Percentiles rank a stretch among this genome's conserved stretches.
Conservation (phyloP, 495 filamentous ascomycete genomes). For the Penicillium flavigenum region DNA sequence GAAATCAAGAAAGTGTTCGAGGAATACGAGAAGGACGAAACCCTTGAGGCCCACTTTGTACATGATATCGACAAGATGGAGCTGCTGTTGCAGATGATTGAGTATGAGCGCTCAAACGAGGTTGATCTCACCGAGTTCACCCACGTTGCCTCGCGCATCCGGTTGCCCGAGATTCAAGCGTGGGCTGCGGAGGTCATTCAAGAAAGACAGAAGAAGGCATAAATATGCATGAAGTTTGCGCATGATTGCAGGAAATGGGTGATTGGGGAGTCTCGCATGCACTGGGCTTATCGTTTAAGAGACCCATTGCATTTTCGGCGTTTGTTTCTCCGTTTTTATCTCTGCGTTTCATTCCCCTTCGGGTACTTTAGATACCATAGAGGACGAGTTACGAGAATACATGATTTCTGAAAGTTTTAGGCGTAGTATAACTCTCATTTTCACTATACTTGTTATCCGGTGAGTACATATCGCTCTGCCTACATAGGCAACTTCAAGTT, state of each 20-base stretch:
- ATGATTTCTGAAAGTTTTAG: slow-evolving; percentile 23
- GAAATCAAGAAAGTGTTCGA: slow-evolving; percentile 79
- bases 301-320: slow-evolving; percentile 17
- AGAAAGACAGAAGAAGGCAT: slow-evolving; percentile 62
- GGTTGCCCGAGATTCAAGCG: slow-evolving; percentile 69
- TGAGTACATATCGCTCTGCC: too few species aligned
- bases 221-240: neutral
- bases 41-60: slow-evolving; percentile 81
- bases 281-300: neutral
- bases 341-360: slow-evolving; percentile 11
- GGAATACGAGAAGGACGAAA: slow-evolving; percentile 87
- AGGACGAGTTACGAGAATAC: slow-evolving; percentile 20
- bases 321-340: slow-evolving; percentile 18
- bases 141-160: slow-evolving; percentile 69
- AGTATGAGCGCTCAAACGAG: slow-evolving; percentile 79
- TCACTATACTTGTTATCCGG: too few species aligned
- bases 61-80: slow-evolving; percentile 98
- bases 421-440: slow-evolving; percentile 6
- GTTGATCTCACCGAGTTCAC: slow-evolving; percentile 83
- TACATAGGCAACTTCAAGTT: too few species aligned
- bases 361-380: slow-evolving; percentile 25
- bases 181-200: slow-evolving; percentile 75
- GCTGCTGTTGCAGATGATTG: slow-evolving; percentile 88
- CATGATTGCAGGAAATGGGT: neutral
- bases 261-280: neutral